These are phyloP conservation scores for Pichia sp. DNA, from an alignment of 1,139 yeast genomes.

Conservation along the genomic window DNA sequence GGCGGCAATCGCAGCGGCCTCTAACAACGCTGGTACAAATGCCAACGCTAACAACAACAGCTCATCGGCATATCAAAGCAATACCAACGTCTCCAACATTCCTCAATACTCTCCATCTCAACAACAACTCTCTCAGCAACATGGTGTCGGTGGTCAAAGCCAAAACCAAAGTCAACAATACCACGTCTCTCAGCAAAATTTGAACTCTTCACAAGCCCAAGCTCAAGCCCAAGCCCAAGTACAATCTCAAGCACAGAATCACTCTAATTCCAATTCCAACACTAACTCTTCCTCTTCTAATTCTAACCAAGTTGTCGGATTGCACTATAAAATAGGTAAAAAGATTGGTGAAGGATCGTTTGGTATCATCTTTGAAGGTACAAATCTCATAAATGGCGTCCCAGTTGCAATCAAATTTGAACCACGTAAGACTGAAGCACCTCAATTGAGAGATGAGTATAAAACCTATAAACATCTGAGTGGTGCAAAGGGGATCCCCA, in stretches of 20 bases:
- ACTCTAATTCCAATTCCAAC: slow-evolving; percentile 6
- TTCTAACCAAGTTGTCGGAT: slow-evolving; percentile 56
- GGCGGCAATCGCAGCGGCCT: slow-evolving; percentile 25
- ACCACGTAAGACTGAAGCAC: slow-evolving; percentile 75
- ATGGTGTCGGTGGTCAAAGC: slow-evolving; percentile 1
- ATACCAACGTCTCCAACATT: slow-evolving; percentile 20
- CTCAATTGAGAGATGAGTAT: slow-evolving; percentile 72
- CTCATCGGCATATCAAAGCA: slow-evolving; percentile 17
- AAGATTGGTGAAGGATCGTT: slow-evolving; percentile 84
- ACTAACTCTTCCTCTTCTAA: slow-evolving; percentile 12
- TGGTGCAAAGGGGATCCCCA: slow-evolving; percentile 60
- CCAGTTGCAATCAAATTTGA: slow-evolving; percentile 79
- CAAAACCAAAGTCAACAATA: neutral
- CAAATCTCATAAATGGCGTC: slow-evolving; percentile 64
- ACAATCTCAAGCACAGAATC: neutral
- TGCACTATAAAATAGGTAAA: slow-evolving; percentile 74
- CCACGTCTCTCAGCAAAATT: neutral
- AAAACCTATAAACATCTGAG: slow-evolving; percentile 61
- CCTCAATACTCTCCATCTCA: slow-evolving; percentile 20
- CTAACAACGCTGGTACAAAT: slow-evolving; percentile 18
- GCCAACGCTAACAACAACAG: neutral
- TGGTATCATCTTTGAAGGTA: slow-evolving; percentile 78
- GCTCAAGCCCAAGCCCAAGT: neutral
- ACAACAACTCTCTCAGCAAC: slow-evolving; percentile 11
- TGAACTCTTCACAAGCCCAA: neutral